Conservation (phyloP, 139 green algal species). For the Diplosphaera chodatii region DNA sequence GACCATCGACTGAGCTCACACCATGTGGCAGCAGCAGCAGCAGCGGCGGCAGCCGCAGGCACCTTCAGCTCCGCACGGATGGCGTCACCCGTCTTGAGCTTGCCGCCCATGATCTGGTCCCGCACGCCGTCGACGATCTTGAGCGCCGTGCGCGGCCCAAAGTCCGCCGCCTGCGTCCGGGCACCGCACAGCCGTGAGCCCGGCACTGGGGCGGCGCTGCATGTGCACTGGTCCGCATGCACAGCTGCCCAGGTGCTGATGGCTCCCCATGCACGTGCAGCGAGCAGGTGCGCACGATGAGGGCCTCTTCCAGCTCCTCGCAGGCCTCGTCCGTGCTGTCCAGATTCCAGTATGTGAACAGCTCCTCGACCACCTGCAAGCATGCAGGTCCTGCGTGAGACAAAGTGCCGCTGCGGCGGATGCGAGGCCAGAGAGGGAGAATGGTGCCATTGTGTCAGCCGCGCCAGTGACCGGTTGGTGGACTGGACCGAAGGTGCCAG, state of each 20-base stretch:
- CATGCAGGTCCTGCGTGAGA: no score
- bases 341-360: conserved; percentile 88
- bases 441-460: not conserved
- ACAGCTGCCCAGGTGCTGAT: not conserved
- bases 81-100: conserved; percentile 64
- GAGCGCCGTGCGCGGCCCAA: conserved; percentile 82
- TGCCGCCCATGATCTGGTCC: conserved; percentile 51
- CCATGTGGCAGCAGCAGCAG: no score
- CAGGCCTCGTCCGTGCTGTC: conserved; percentile 85
- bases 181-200: no score
- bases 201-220: no score
- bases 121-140: conserved; percentile 81
- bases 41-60: no score
- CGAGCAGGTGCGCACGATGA: conserved; percentile 60
- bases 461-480: not conserved
- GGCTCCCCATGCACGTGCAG: no score
- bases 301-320: conserved; percentile 91
- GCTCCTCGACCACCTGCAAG: conserved; percentile 84
- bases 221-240: no score
- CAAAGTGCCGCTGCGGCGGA: no score
- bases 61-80: conserved; percentile 43
- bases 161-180: conserved; percentile 80
- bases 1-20: not conserved
- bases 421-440: not conserved
- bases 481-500: no score